Conservation (phyloP, 179 eudicot species). For the Dionaea muscipula region DNA sequence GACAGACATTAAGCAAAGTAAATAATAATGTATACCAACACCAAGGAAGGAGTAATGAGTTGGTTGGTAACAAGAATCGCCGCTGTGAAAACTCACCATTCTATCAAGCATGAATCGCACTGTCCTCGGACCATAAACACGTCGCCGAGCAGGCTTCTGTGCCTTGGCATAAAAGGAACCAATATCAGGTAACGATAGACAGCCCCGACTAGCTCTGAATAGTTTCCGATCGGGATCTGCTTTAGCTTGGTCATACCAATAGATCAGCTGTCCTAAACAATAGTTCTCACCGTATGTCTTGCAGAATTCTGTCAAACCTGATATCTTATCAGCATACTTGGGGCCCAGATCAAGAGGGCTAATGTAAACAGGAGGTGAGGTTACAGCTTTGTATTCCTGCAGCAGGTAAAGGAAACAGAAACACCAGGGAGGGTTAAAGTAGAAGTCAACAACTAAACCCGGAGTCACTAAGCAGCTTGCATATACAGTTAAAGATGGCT, state of each 20-base stretch:
- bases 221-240: conserved; percentile 80
- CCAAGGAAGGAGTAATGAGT: too few relatives aligned
- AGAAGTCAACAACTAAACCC: neutral
- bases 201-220: conserved; percentile 65
- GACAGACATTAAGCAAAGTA: neutral
- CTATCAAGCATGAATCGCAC: conserved; percentile 65
- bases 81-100: conserved; percentile 45
- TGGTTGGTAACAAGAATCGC: neutral
- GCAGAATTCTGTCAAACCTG: conserved; percentile 67
- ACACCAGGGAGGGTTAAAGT: too few relatives aligned
- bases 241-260: conserved; percentile 72
- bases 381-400: conserved; percentile 74
- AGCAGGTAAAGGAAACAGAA: conserved; percentile 19
- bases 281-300: conserved; percentile 85
- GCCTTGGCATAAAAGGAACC: conserved; percentile 79
- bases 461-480: neutral
- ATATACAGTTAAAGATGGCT: neutral
- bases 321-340: conserved; percentile 60
- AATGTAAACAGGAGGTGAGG: conserved; percentile 77
- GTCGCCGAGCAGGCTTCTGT: conserved; percentile 61
- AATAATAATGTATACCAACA: too few relatives aligned
- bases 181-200: conserved; percentile 73
- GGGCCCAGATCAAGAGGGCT: conserved; percentile 97
- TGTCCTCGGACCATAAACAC: conserved; percentile 71
- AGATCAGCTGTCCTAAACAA: conserved; percentile 87